phyloP scores from a whole-genome alignment of 2,329 filamentous ascomycete species.

The Colletotrichum brevisporum region DNA sequence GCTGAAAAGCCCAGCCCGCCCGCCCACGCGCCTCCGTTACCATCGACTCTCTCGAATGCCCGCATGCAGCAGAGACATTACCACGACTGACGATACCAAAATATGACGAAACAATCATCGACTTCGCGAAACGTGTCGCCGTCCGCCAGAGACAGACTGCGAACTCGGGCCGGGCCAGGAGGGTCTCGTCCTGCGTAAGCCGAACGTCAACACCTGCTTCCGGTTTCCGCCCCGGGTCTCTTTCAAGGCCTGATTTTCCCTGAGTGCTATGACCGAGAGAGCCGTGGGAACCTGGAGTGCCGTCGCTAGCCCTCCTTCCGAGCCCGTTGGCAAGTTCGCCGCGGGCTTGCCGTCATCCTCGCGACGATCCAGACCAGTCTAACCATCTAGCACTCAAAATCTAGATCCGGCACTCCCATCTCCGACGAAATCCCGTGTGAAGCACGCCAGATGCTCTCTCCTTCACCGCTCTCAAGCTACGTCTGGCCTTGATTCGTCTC shows the following conservation, averaged over 20 bases:
- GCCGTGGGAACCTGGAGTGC: background rate
- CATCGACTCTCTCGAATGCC: constrained; percentile 3
- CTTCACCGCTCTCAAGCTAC: background rate
- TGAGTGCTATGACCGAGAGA: background rate
- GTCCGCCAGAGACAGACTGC: background rate
- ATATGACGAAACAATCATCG: background rate
- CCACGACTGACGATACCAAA: background rate
- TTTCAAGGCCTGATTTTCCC: no score
- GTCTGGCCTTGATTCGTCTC: constrained; percentile 2
- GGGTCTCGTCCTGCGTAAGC: background rate
- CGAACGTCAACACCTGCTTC: constrained; percentile 15
- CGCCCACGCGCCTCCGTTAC: constrained; percentile 6
- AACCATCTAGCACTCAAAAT: background rate
- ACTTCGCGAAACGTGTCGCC: background rate
- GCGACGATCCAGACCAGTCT: constrained; percentile 10
- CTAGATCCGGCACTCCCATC: background rate
- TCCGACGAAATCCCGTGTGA: constrained; percentile 7
- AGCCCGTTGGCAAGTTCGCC: constrained; percentile 8
- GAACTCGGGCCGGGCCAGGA: constrained; percentile 18
- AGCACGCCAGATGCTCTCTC: constrained; percentile 5
- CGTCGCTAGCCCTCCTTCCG: constrained; percentile 12
- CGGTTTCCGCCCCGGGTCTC: background rate
- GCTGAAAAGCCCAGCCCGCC: background rate
- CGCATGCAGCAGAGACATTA: constrained; percentile 19
- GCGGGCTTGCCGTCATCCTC: background rate